Conservation (phyloP, 2,329 filamentous ascomycete species). For the Rhynchosporium secalis region DNA sequence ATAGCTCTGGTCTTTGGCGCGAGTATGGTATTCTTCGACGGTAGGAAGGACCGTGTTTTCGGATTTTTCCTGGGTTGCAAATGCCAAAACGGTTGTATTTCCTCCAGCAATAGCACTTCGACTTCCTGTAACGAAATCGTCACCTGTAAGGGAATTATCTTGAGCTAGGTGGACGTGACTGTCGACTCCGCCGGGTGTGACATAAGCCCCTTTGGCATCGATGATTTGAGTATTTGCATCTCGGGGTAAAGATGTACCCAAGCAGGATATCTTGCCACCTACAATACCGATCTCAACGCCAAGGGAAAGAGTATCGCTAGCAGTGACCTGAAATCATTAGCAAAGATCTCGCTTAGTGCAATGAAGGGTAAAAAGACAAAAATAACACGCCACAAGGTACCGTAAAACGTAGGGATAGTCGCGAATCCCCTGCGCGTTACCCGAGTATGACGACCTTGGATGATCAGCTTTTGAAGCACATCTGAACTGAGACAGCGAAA, state of each 20-base stretch:
- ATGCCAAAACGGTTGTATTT: conserved; percentile 58
- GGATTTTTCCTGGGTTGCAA: conserved; percentile 54
- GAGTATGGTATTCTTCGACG: conserved; percentile 49
- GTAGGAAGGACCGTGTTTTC: conserved; percentile 48
- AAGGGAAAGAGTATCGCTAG: conserved; percentile 46
- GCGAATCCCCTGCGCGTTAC: no score
- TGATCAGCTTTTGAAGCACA: no score
- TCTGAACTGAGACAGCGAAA: no score
- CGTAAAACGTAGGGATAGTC: background rate
- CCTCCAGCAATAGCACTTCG: conserved; percentile 58
- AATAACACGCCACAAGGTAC: background rate
- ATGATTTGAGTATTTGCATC: conserved; percentile 42
- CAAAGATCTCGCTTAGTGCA: background rate
- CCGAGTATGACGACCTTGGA: no score
- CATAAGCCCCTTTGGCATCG: conserved; percentile 47
- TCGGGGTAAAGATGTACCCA: conserved; percentile 44
- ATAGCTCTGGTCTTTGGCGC: conserved; percentile 48
- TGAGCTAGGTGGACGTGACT: conserved; percentile 51
- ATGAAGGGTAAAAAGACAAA: background rate
- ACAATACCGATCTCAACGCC: conserved; percentile 50
- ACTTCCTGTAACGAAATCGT: conserved; percentile 46
- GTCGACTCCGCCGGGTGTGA: conserved; percentile 50
- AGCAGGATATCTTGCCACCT: conserved; percentile 47
- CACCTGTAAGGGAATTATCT: conserved; percentile 46
- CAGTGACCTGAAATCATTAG: conserved; percentile 44